Evolutionary conservation across 495 filamentous ascomycete genomes (phyloP).

Genomic region (Penicillium psychrofluorescens): DNA sequence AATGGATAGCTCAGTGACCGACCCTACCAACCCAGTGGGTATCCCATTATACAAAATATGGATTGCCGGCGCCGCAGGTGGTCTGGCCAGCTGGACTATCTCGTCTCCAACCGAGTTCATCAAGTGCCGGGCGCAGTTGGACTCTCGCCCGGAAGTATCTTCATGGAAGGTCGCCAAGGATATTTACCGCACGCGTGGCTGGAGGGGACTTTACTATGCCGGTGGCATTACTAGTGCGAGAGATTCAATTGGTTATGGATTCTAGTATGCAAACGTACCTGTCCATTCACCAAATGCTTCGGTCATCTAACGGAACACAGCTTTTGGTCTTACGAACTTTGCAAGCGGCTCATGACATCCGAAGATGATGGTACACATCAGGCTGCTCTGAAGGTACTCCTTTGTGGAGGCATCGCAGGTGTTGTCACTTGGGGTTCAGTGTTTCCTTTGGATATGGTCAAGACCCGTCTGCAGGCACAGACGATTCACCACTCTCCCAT

Average conservation of each 20-base stretch:
- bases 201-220: constrained; percentile 68
- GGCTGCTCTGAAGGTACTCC: constrained; percentile 56
- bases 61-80: constrained; percentile 68
- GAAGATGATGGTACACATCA: constrained; percentile 31
- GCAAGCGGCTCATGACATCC: constrained; percentile 45
- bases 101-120: constrained; percentile 81
- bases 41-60: constrained; percentile 48
- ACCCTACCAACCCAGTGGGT: constrained; percentile 30
- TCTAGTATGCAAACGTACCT: constrained; percentile 55
- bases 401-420: constrained; percentile 81
- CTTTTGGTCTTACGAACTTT: constrained; percentile 81
- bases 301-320: constrained; percentile 18
- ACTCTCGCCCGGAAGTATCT: constrained; percentile 26
- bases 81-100: constrained; percentile 73
- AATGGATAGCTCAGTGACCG: constrained; percentile 39
- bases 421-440: constrained; percentile 79
- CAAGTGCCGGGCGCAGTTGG: constrained; percentile 75
- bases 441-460: constrained; percentile 83
- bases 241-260: constrained; percentile 84
- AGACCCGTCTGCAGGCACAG: constrained; percentile 77
- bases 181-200: constrained; percentile 52
- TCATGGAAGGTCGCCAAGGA: constrained; percentile 58
- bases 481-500: constrained; percentile 18
- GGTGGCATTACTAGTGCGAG: constrained; percentile 71
- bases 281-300: neutral